Evolutionary conservation across 139 green algal genomes (phyloP).

Genomic region (Chlamydomonas sphaeroides): DNA sequence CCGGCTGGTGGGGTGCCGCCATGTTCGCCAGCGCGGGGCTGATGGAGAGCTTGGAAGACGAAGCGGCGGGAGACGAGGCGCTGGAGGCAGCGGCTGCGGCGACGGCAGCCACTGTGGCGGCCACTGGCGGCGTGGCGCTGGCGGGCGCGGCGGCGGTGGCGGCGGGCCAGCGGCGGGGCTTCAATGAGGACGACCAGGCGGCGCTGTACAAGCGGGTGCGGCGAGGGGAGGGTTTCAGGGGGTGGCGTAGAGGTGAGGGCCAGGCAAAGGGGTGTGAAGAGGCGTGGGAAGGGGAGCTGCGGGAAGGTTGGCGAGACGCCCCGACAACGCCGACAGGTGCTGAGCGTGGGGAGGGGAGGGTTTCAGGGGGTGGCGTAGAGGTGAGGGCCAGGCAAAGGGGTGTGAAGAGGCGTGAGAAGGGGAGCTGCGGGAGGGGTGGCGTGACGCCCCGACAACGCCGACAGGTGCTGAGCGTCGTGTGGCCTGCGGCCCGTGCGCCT

Average conservation of each 20-base stretch:
- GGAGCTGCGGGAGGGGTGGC: no score
- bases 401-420: neutral
- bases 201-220: slow-evolving; percentile 63
- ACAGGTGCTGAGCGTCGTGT: no score
- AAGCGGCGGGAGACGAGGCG: slow-evolving; percentile 33
- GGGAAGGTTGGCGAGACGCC: no score
- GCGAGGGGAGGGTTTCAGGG: no score
- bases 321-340: no score
- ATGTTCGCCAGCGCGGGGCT: slow-evolving; percentile 66
- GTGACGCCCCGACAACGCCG: no score
- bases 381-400: no score
- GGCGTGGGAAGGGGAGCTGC: neutral
- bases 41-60: slow-evolving; percentile 68
- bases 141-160: neutral
- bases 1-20: slow-evolving; percentile 82
- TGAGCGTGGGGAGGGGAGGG: no score
- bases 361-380: no score
- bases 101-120: no score
- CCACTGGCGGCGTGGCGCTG: slow-evolving; percentile 1
- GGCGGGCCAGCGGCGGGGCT: slow-evolving; percentile 52
- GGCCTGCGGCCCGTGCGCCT: no score
- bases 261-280: neutral
- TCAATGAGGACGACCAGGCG: slow-evolving; percentile 78
- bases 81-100: slow-evolving; percentile 37
- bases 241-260: neutral